A percentile compares a stretch with the other conserved stretches of the same genome.
These are phyloP conservation scores for Tolypocladium tundrense DNA, from an alignment of 2,329 filamentous ascomycete species.

Conservation along the genomic window DNA sequence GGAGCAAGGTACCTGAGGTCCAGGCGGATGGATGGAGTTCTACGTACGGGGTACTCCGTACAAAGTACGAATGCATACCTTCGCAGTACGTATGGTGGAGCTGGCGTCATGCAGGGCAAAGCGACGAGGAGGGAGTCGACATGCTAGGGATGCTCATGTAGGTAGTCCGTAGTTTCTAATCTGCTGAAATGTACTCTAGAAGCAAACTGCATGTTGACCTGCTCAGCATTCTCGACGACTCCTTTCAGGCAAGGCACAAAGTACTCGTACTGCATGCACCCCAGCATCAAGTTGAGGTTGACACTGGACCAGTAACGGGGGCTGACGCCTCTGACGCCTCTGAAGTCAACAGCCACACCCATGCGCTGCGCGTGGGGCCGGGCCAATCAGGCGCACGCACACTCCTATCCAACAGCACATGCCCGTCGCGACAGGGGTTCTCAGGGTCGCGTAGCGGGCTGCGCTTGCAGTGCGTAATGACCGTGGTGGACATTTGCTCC, in stretches of 20 bases:
- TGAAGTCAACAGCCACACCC: slow-evolving; percentile 1
- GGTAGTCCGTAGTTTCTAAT: no score
- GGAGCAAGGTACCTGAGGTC: no score
- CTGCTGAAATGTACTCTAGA: no score
- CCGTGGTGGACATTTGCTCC: not conserved
- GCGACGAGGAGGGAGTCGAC: no score
- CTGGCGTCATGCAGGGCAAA: no score
- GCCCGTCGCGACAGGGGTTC: slow-evolving; percentile 21
- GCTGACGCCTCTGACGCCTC: not conserved
- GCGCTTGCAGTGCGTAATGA: not conserved
- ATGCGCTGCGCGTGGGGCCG: not conserved
- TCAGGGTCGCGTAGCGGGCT: not conserved
- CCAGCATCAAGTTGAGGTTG: not conserved
- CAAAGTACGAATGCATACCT: no score
- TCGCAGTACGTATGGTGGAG: not conserved
- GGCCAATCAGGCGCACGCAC: slow-evolving; percentile 2
- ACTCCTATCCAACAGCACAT: slow-evolving; percentile 9
- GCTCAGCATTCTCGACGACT: no score
- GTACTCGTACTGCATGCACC: not conserved
- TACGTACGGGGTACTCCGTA: no score
- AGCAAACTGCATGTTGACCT: no score
- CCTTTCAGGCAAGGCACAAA: no score
- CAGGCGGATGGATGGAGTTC: no score
- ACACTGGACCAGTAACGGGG: not conserved
- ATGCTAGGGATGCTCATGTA: no score